Evolutionary conservation across 139 green algal species (phyloP), one percentile per base, ranked within the genome.

Genomic region (Coccomyxa sp.): DNA sequence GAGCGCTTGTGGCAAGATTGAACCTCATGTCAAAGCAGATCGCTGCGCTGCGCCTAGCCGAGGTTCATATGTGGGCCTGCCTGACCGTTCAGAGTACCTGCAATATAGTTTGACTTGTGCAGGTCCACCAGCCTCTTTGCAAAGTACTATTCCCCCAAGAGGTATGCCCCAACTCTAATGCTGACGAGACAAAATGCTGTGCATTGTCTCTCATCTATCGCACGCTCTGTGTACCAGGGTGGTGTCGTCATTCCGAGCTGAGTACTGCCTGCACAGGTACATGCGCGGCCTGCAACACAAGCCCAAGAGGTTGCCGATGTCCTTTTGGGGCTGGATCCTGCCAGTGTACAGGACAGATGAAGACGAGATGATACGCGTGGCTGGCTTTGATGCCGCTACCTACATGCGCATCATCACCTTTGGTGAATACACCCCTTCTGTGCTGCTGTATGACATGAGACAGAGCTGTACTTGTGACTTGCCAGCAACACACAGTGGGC

Each of bases 381-480:
- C 75, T 1, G 85, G 85, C 34, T 78, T 80, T 68, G 85, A 89
- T 78, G 76, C 79, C 7, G 85, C 72, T 27, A 74, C 81, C n/a
- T 89, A 89, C 70, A 50, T 89, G 27, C 76, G 82, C 36, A 34
- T 86, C 10, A 77, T 86, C 29, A 39, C 9, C 12, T 88, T 83
- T 71, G 83, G 83, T 83, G 35, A 34, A 34, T 58, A 58, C 12
- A 12, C 44, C 44, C 12, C 44, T 12, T 58, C 16, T 16, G 12
- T 58, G 44, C 16, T 58, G 44, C 12, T 16, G 14, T 58, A 16
- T 58, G 44, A 16, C 44, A 58, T 12, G 44, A 58, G 12, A 16
- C 44, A n/a, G 44, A 58, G 44, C 44, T 58, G 14, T 58, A 29
- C 44, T 16, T 58, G 16, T 12, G 44, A 12, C 14, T 58, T 16